phyloP scores from a whole-genome alignment of 2,329 filamentous ascomycete species.

The Colletotrichum sansevieriae region DNA sequence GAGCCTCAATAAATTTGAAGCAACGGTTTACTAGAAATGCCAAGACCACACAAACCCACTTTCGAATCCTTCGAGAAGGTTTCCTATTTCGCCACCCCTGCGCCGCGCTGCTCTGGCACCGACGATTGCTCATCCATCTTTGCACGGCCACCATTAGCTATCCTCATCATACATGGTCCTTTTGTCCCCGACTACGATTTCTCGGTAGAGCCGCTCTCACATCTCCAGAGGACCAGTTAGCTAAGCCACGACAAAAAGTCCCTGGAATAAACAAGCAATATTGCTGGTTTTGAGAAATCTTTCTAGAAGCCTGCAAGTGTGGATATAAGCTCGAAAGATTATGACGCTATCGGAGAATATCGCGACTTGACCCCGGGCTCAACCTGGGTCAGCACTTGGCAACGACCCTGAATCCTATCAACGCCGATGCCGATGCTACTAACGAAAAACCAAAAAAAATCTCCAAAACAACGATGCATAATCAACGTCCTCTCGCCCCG shows the following conservation, averaged over 20 bases:
- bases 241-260: neutral
- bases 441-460: neutral
- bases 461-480: neutral
- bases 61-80: conserved; percentile 36
- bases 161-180: neutral
- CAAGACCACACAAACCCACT: neutral
- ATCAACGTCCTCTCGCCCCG: conserved; percentile 7
- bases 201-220: conserved; percentile 8
- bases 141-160: neutral
- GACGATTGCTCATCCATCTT: neutral
- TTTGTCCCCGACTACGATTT: neutral
- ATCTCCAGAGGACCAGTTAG: neutral
- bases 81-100: conserved; percentile 39
- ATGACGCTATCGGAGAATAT: conserved; percentile 8
- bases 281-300: neutral
- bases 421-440: conserved; percentile 26
- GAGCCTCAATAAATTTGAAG: too few relatives aligned
- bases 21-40: neutral
- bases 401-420: conserved; percentile 3
- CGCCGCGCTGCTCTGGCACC: neutral
- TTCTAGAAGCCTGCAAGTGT: conserved; percentile 6
- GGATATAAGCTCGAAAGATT: neutral
- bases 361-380: neutral
- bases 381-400: neutral
- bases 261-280: neutral